Evolutionary conservation across 331 rosid genomes (phyloP).

Genomic region (Rhamnella rubrinervis): DNA sequence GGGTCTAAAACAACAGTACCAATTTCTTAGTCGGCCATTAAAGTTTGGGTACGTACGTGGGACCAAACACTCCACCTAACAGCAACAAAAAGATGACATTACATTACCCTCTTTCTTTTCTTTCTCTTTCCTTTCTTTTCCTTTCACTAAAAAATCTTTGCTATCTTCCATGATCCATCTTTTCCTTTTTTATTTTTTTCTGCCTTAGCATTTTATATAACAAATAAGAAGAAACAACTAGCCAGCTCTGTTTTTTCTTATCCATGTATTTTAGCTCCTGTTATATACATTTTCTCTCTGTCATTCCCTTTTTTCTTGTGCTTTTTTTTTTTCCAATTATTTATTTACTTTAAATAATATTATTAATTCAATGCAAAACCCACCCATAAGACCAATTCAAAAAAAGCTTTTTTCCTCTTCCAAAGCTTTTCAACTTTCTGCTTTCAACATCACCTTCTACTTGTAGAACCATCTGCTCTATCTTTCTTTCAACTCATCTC

Average conservation of each 20-base stretch:
- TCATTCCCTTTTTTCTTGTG: conserved; percentile 6
- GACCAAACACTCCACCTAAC: conserved; percentile 64
- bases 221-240: background rate
- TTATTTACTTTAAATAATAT: conserved; percentile 15
- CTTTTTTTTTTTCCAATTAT: conserved; percentile 6
- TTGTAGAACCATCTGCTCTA: conserved; percentile 50
- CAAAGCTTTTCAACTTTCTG: conserved; percentile 62
- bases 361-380: conserved; percentile 23
- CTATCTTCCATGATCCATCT: background rate
- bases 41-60: conserved; percentile 29
- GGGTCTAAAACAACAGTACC: conserved; percentile 59
- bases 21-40: conserved; percentile 56
- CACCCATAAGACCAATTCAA: conserved; percentile 55
- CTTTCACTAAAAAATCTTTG: background rate
- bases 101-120: conserved; percentile 11
- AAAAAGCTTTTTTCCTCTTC: conserved; percentile 38
- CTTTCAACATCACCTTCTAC: conserved; percentile 43
- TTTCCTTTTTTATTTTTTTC: background rate
- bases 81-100: conserved; percentile 40
- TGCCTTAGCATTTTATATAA: background rate
- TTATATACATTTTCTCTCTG: background rate
- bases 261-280: background rate
- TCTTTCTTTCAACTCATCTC: conserved; percentile 37
- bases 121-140: conserved; percentile 3
- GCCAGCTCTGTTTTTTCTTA: background rate